Conservation (phyloP, 257 asterid species). For the Jasminum sambac region DNA sequence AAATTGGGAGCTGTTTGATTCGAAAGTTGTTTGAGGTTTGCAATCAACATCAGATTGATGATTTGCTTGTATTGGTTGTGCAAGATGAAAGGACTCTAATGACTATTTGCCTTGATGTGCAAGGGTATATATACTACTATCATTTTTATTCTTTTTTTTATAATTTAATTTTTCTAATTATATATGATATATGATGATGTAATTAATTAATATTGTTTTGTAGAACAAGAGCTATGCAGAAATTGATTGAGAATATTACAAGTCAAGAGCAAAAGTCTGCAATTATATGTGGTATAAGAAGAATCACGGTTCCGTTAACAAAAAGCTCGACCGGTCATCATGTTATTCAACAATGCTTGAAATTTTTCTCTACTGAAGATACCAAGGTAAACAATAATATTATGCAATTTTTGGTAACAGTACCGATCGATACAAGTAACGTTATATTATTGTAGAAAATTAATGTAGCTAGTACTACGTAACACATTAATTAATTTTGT, state of each 20-base stretch:
- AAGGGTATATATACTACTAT: constrained; percentile 36
- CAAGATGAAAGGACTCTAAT: constrained; percentile 31
- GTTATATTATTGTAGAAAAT: too few relatives aligned
- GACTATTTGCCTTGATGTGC: constrained; percentile 27
- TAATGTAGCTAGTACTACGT: too few relatives aligned
- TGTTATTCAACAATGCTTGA: constrained; percentile 31
- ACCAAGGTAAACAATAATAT: constrained; percentile 37
- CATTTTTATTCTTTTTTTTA: neutral
- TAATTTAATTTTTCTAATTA: too few relatives aligned
- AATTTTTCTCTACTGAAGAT: constrained; percentile 24
- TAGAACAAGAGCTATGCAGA: constrained; percentile 43
- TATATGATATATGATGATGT: too few relatives aligned
- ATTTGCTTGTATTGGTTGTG: constrained; percentile 34
- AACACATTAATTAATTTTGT: too few relatives aligned
- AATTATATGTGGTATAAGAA: constrained; percentile 16
- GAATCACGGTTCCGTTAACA: constrained; percentile 27
- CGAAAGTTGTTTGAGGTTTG: constrained; percentile 50
- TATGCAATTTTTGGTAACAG: too few relatives aligned
- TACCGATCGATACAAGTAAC: too few relatives aligned
- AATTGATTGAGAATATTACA: constrained; percentile 22
- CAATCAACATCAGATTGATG: constrained; percentile 39
- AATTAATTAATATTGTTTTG: too few relatives aligned
- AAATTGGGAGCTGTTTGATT: constrained; percentile 40
- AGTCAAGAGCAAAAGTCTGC: constrained; percentile 20
- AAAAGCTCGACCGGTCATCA: constrained; percentile 34